These are phyloP conservation scores for Alternaria sp. DNA, from an alignment of 2,329 filamentous ascomycete species.

Conservation along the genomic window DNA sequence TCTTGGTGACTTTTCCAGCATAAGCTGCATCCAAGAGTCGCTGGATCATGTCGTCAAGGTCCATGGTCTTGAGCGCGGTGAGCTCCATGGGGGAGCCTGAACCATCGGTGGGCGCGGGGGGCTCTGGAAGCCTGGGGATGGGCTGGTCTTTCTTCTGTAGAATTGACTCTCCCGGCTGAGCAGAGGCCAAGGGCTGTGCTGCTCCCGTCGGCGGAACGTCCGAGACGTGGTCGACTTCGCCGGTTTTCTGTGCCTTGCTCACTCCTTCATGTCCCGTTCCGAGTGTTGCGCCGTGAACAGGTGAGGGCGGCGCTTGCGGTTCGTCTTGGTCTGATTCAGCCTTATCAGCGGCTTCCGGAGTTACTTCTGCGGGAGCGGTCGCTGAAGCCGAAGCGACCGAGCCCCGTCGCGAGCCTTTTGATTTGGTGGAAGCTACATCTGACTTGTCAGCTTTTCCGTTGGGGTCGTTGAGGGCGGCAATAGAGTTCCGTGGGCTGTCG, in stretches of 20 bases:
- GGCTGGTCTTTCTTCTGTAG: constrained; percentile 79
- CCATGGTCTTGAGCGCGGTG: constrained; percentile 87
- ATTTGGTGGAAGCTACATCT: constrained; percentile 78
- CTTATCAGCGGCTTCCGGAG: constrained; percentile 42
- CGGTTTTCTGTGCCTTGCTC: constrained; percentile 78
- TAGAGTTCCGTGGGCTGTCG: constrained; percentile 83
- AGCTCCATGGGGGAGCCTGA: constrained; percentile 73
- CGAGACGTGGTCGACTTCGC: constrained; percentile 93
- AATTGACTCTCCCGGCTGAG: constrained; percentile 86
- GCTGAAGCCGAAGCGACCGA: constrained; percentile 44
- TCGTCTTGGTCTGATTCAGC: constrained; percentile 40
- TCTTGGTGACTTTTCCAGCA: constrained; percentile 95
- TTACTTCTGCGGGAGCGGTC: constrained; percentile 50
- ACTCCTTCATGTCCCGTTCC: constrained; percentile 79
- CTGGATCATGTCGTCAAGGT: constrained; percentile 97
- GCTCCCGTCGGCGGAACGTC: constrained; percentile 80
- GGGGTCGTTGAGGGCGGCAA: constrained; percentile 59
- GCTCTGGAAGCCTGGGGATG: constrained; percentile 66
- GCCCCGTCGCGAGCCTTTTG: constrained; percentile 51
- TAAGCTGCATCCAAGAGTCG: constrained; percentile 93
- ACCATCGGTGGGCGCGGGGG: constrained; percentile 57
- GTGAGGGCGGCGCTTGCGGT: constrained; percentile 74
- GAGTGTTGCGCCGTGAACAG: constrained; percentile 77
- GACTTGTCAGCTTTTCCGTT: constrained; percentile 68
- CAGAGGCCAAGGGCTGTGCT: constrained; percentile 60